Evolutionary conservation across 805 yeast genomes (phyloP), one percentile per base, ranked within the genome.

Genomic region (Monosporozyma unispora): DNA sequence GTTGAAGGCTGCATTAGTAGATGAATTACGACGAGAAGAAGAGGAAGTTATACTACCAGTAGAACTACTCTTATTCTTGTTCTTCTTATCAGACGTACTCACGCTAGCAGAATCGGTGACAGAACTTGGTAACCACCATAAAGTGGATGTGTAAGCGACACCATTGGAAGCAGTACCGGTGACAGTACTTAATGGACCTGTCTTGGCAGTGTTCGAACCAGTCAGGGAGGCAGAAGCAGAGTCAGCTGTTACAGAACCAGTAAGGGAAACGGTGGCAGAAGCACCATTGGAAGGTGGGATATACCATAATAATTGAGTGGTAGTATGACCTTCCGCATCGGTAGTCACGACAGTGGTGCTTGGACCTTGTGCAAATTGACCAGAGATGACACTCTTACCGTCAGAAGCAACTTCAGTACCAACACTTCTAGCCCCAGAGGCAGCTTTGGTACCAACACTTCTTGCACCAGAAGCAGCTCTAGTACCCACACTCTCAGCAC

Each of bases 121-220:
- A 25, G 27, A 25, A 25, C 27, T 25, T 25, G 27, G 27, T 25
- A 25, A 25, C 27, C 27, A 63, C 67, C 67, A 63, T n/a, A 61
- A 48, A 2, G 60, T 61, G 10, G 65, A 60, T 7, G 61, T 55
- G 46, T 57, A 59, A 1, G 54, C 9, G 16, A 48, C 54, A 45
- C 65, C 64, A 7, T 48, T 47, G 12, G 63, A 50, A 37, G 59
- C 51, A 4, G 60, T 52, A 21, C 59, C 49, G 1, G 58, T 54
- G 8, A 57, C 39, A 1, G 57, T 52, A 3, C 61, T 56, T 14
- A 58, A 45, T 43, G 63, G 61, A 16, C 52, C 52, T 1, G 51
- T 38, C 28, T 47, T 44, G 19, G 39, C 48, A 8, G 48, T 43
- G 3, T 54, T 23, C 16, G 48, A 40, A 16, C 41, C 23, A n/a